These are phyloP conservation scores for Decorospora gaudefroyi DNA, from an alignment of 2,329 filamentous ascomycete genomes.

Conservation along the genomic window DNA sequence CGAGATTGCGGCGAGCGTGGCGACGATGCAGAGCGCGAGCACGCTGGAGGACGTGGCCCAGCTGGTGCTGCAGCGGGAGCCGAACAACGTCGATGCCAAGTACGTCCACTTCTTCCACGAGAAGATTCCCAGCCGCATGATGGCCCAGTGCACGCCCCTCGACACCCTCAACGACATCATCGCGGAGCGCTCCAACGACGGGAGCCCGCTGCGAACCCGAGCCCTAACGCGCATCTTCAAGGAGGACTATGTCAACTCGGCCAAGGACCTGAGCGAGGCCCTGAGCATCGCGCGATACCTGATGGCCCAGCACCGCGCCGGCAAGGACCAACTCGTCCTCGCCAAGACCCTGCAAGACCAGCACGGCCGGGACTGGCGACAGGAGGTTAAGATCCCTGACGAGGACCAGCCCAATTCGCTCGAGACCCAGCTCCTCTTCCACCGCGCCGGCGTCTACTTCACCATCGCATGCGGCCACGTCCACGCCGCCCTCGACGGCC, in stretches of 20 bases:
- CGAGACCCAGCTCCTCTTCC: slow-evolving; percentile 75
- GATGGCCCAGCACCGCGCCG: slow-evolving; percentile 57
- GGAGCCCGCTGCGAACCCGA: slow-evolving; percentile 70
- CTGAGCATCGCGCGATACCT: slow-evolving; percentile 61
- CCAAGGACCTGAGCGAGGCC: slow-evolving; percentile 70
- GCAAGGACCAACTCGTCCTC: slow-evolving; percentile 58
- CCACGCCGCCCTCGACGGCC: slow-evolving; percentile 58
- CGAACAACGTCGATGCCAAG: slow-evolving; percentile 72
- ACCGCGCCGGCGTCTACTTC: slow-evolving; percentile 73
- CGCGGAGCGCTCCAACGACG: slow-evolving; percentile 64
- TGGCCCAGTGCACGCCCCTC: slow-evolving; percentile 73
- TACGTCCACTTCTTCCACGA: slow-evolving; percentile 95
- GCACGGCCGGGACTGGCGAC: slow-evolving; percentile 53
- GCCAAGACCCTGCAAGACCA: slow-evolving; percentile 52
- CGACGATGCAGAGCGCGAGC: slow-evolving; percentile 79
- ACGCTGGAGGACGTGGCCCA: slow-evolving; percentile 76
- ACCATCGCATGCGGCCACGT: slow-evolving; percentile 71
- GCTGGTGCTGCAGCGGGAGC: slow-evolving; percentile 71
- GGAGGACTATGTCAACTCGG: slow-evolving; percentile 71
- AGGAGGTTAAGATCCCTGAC: slow-evolving; percentile 59
- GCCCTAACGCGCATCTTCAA: slow-evolving; percentile 77
- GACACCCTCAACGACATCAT: slow-evolving; percentile 70
- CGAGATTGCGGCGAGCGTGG: slow-evolving; percentile 81
- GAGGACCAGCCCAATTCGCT: slow-evolving; percentile 74
- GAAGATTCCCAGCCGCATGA: slow-evolving; percentile 76